phyloP scores from a whole-genome alignment of 2,329 filamentous ascomycete species.

The Amauroascus niger region DNA sequence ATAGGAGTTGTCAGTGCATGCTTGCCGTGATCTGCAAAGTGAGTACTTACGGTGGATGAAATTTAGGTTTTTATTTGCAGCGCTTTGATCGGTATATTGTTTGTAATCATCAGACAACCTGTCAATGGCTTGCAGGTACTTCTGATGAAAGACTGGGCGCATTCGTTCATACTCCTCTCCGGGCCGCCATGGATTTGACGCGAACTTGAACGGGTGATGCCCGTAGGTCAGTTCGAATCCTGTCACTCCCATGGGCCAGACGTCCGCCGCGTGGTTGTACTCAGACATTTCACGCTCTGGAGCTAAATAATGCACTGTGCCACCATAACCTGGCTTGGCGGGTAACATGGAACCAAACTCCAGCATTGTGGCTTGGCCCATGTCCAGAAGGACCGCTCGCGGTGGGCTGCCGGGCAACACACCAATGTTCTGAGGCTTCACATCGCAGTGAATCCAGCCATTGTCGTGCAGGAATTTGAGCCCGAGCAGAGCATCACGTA shows the following conservation, averaged over 20 bases:
- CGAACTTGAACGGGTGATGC: conserved; percentile 1
- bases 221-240: not conserved
- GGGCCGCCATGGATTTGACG: conserved; percentile 2
- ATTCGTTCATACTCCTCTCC: not conserved
- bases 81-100: too few relatives aligned
- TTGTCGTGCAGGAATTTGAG: conserved; percentile 5
- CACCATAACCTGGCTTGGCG: not conserved
- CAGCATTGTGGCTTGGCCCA: not conserved
- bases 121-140: too few relatives aligned
- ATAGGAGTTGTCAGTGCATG: too few relatives aligned
- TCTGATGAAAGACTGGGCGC: too few relatives aligned
- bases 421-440: conserved; percentile 6
- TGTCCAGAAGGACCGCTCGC: conserved; percentile 4
- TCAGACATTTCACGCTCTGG: conserved; percentile 1
- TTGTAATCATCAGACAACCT: too few relatives aligned
- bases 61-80: too few relatives aligned
- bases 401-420: not conserved
- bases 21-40: too few relatives aligned
- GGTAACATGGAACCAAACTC: not conserved
- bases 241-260: not conserved
- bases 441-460: conserved; percentile 2
- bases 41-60: too few relatives aligned
- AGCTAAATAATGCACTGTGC: conserved; percentile 2
- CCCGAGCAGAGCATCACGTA: not conserved
- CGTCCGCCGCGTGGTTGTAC: not conserved